A percentile compares a stretch with the other conserved stretches of the same genome.
phyloP scores from a whole-genome alignment of 306 rosid species.

The Geum urbanum region DNA sequence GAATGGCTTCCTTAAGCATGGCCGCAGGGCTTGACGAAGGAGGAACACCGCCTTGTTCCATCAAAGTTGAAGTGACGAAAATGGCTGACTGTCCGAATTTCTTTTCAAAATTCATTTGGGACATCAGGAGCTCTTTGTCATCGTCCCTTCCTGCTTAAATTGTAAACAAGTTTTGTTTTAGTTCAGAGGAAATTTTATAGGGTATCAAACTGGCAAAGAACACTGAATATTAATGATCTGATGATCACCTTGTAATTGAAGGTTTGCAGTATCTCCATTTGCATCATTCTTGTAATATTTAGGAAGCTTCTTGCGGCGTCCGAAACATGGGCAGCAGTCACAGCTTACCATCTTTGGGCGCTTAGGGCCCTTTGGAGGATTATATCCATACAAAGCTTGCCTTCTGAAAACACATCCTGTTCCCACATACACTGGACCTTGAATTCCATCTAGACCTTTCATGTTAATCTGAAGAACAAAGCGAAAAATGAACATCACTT shows the following conservation, averaged over 20 bases:
- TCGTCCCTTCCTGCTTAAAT: slow-evolving; percentile 50
- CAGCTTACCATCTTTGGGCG: slow-evolving; percentile 96
- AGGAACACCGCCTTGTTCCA: slow-evolving; percentile 79
- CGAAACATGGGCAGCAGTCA: slow-evolving; percentile 91
- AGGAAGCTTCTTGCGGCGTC: slow-evolving; percentile 71
- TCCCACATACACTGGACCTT: slow-evolving; percentile 95
- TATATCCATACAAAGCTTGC: slow-evolving; percentile 88
- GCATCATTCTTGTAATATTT: slow-evolving; percentile 53
- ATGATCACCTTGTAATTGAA: slow-evolving; percentile 29
- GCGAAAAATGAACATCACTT: slow-evolving; percentile 16
- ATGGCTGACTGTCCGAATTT: slow-evolving; percentile 87
- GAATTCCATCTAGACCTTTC: slow-evolving; percentile 96
- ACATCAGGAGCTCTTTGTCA: slow-evolving; percentile 78
- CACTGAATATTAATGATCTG: neutral
- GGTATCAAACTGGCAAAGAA: neutral
- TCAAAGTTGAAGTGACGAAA: slow-evolving; percentile 88
- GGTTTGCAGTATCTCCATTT: slow-evolving; percentile 57
- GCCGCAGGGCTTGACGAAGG: slow-evolving; percentile 75
- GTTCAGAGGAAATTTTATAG: neutral
- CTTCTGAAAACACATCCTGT: slow-evolving; percentile 96
- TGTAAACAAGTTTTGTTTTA: neutral
- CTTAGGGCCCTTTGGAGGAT: slow-evolving; percentile 84
- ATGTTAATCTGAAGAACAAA: slow-evolving; percentile 71
- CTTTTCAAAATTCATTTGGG: slow-evolving; percentile 91
- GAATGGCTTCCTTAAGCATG: slow-evolving; percentile 90